phyloP scores from a whole-genome alignment of 768 basidiomycete genomes.

The Pisolithus sp. region DNA sequence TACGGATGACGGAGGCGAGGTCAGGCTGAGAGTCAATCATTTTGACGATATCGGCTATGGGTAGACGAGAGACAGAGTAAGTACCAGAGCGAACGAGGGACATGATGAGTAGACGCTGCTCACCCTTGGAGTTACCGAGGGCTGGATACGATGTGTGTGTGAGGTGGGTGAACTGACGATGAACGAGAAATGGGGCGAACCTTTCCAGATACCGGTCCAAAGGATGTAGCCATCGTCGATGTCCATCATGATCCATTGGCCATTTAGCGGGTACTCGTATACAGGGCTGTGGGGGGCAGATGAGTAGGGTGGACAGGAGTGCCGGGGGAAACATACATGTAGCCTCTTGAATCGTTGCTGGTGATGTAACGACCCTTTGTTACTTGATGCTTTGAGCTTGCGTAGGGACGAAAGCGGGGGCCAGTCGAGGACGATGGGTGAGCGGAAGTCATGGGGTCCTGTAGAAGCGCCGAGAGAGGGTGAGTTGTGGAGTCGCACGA shows the following conservation, averaged over 20 bases:
- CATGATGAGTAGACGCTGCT: conserved; percentile 9
- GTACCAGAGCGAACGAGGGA: conserved; percentile 1
- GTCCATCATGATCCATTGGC: conserved; percentile 95
- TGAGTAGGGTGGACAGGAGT: background rate
- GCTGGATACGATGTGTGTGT: conserved; percentile 37
- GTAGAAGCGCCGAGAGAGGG: background rate
- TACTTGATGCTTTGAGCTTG: conserved; percentile 72
- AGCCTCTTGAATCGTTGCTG: conserved; percentile 81
- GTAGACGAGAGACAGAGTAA: conserved; percentile 10
- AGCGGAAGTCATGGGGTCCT: conserved; percentile 30
- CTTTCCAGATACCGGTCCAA: conserved; percentile 95
- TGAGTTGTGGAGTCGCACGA: background rate
- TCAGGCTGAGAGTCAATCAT: conserved; percentile 91
- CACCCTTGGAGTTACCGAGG: conserved; percentile 85
- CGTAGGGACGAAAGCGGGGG: conserved; percentile 57
- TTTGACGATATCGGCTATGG: conserved; percentile 81
- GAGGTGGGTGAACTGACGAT: background rate
- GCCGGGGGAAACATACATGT: conserved; percentile 53
- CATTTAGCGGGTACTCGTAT: conserved; percentile 84
- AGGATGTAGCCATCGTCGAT: conserved; percentile 88
- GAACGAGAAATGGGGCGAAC: conserved; percentile 30
- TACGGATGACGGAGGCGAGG: conserved; percentile 71
- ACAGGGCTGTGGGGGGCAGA: conserved; percentile 48
- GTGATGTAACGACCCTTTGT: conserved; percentile 86
- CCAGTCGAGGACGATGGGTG: conserved; percentile 19